Evolutionary conservation across 345 rosid species (phyloP).

Genomic region (Aegle marmelos): DNA sequence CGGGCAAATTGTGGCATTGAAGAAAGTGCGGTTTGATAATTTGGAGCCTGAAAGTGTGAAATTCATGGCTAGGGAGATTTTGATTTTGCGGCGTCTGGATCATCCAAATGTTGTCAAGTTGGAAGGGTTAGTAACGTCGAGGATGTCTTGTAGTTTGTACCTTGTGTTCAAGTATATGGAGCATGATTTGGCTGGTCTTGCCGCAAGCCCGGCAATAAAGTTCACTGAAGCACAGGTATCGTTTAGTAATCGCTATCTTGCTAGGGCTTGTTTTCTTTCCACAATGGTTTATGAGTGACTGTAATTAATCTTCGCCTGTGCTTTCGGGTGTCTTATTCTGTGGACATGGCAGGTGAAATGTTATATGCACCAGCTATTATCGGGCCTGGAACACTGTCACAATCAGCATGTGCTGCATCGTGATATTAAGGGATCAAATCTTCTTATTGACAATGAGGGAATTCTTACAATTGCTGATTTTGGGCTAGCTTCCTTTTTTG

Average conservation of each 20-base stretch:
- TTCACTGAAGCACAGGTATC: conserved; percentile 69
- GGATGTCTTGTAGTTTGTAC: conserved; percentile 85
- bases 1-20: conserved; percentile 72
- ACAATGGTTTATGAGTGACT: background rate
- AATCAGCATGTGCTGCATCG: conserved; percentile 67
- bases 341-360: conserved; percentile 60
- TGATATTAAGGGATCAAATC: conserved; percentile 86
- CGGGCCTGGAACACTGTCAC: conserved; percentile 82
- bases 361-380: conserved; percentile 62
- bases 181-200: conserved; percentile 85
- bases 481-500: conserved; percentile 73
- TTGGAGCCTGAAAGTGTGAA: conserved; percentile 86
- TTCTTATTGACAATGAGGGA: conserved; percentile 67
- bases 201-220: conserved; percentile 63
- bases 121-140: conserved; percentile 75
- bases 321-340: background rate
- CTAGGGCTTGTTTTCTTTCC: background rate
- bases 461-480: conserved; percentile 81
- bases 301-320: background rate
- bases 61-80: conserved; percentile 84
- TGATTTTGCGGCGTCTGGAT: conserved; percentile 66
- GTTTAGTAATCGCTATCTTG: background rate
- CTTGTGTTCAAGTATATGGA: conserved; percentile 77
- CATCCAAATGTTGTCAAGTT: conserved; percentile 73
- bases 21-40: conserved; percentile 80